Evolutionary conservation across 1,284 basidiomycete species (phyloP).

Genomic region (Cystobasidium slooffiae): DNA sequence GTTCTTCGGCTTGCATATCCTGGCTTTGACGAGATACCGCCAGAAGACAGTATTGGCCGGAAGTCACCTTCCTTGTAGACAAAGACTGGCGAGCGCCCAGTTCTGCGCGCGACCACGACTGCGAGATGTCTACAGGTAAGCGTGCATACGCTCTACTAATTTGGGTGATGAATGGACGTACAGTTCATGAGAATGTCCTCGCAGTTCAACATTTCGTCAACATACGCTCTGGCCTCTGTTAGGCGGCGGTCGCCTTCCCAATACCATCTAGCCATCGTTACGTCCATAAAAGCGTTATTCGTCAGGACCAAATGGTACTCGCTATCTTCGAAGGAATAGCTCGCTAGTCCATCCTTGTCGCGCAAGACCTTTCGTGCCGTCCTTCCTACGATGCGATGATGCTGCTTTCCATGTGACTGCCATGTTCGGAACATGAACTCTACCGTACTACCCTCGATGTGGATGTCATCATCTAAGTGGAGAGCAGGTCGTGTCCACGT

Average conservation of each 20-base stretch:
- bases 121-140: background rate
- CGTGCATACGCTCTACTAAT: background rate
- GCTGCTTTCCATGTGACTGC: background rate
- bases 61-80: background rate
- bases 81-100: background rate
- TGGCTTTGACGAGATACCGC: background rate
- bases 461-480: slow-evolving; percentile 25
- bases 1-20: background rate
- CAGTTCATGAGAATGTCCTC: slow-evolving; percentile 43
- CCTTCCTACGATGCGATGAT: slow-evolving; percentile 24
- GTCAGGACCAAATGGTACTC: slow-evolving; percentile 30
- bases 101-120: background rate
- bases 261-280: slow-evolving; percentile 31
- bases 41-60: background rate
- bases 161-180: background rate
- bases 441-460: background rate
- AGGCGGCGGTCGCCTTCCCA: slow-evolving; percentile 18
- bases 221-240: slow-evolving; percentile 12
- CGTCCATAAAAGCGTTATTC: slow-evolving; percentile 27
- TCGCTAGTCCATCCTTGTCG: background rate
- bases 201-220: slow-evolving; percentile 32
- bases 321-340: background rate
- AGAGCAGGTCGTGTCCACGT: too few relatives aligned
- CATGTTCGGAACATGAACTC: slow-evolving; percentile 26
- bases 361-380: background rate